phyloP scores from a whole-genome alignment of 345 rosid species.

The Alliaria petiolata region DNA sequence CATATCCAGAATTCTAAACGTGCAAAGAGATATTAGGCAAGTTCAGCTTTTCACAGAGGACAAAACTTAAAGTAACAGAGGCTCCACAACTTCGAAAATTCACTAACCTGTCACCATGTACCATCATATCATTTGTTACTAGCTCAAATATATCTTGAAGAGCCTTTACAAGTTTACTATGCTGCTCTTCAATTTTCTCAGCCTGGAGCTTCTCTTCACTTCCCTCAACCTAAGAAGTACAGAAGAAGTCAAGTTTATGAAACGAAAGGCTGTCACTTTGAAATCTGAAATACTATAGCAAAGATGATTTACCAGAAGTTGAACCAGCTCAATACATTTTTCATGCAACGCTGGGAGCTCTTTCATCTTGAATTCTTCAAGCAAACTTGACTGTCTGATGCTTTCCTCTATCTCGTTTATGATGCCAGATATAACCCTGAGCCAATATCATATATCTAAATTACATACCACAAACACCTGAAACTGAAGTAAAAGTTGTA shows the following conservation, averaged over 20 bases:
- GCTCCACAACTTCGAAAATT: too few relatives aligned
- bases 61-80: neutral
- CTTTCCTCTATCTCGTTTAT: constrained; percentile 70
- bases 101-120: constrained; percentile 62
- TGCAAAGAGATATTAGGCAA: neutral
- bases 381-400: constrained; percentile 59
- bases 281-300: constrained; percentile 6
- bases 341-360: constrained; percentile 61
- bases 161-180: constrained; percentile 58
- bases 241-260: constrained; percentile 12
- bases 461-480: constrained; percentile 5
- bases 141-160: constrained; percentile 95
- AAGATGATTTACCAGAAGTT: constrained; percentile 68
- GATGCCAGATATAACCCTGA: constrained; percentile 59
- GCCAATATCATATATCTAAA: neutral
- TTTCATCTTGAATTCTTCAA: constrained; percentile 69
- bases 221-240: constrained; percentile 28
- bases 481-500: neutral
- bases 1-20: constrained; percentile 52
- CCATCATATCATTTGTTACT: constrained; percentile 83
- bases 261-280: neutral
- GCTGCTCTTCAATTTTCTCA: constrained; percentile 57
- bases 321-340: constrained; percentile 62
- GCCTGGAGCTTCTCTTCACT: constrained; percentile 38
- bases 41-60: constrained; percentile 5